Evolutionary conservation across 1,284 basidiomycete species (phyloP).

Genomic region (Megacollybia platyphylla): DNA sequence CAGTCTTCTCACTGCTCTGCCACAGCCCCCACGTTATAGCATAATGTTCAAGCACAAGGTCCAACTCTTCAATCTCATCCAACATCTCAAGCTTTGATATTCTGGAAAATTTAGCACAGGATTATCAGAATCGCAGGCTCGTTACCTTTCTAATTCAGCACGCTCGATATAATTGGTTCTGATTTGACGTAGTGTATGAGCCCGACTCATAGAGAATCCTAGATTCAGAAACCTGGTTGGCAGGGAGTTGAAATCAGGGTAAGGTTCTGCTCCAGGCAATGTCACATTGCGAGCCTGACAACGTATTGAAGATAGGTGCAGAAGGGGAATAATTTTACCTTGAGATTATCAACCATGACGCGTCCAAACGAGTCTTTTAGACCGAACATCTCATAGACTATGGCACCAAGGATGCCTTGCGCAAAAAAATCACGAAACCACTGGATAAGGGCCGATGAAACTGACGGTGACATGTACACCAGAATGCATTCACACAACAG

Average conservation of each 20-base stretch:
- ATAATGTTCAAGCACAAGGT: conserved; percentile 80
- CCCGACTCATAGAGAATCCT: conserved; percentile 42
- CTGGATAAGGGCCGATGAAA: conserved; percentile 47
- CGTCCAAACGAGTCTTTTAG: conserved; percentile 75
- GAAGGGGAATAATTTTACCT: conserved; percentile 25
- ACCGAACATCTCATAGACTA: conserved; percentile 88
- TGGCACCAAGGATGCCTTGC: conserved; percentile 28
- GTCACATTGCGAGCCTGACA: conserved; percentile 58
- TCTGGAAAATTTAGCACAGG: conserved; percentile 21
- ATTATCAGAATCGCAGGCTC: conserved; percentile 1
- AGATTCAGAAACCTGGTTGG: conserved; percentile 46
- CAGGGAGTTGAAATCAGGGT: conserved; percentile 44
- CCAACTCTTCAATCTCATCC: conserved; percentile 87
- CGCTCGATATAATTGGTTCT: conserved; percentile 37
- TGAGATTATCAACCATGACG: conserved; percentile 81
- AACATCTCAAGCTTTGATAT: conserved; percentile 72
- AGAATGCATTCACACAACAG: conserved; percentile 87
- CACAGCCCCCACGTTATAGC: conserved; percentile 66
- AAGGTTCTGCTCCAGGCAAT: conserved; percentile 63
- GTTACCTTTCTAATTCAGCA: conserved; percentile 55
- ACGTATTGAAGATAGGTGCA: not conserved
- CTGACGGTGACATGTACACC: conserved; percentile 68
- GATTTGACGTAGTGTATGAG: conserved; percentile 58
- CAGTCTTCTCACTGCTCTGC: too few species aligned
- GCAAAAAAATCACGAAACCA: conserved; percentile 64